Evolutionary conservation across 805 yeast genomes (phyloP).

Genomic region (Sugiyamaella marilandica): DNA sequence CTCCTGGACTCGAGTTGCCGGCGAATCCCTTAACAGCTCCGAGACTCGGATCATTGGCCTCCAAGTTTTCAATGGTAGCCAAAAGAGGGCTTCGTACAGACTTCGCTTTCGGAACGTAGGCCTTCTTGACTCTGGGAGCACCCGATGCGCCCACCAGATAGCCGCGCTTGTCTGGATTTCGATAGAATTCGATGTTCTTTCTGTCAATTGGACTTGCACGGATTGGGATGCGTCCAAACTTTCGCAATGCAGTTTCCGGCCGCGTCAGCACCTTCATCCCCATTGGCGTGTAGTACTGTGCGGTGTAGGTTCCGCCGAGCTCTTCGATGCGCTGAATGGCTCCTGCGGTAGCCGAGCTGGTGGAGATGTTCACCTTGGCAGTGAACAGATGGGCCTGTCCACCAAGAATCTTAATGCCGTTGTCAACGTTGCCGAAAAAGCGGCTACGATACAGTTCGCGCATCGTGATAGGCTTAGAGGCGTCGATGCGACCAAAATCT

Average conservation of each 20-base stretch:
- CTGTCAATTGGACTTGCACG: conserved; percentile 81
- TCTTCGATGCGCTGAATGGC: conserved; percentile 72
- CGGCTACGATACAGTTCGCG: conserved; percentile 72
- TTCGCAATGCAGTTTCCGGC: conserved; percentile 64
- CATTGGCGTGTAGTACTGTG: conserved; percentile 63
- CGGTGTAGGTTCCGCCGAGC: conserved; percentile 68
- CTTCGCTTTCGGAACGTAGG: conserved; percentile 16
- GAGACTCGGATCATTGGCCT: conserved; percentile 8
- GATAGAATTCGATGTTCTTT: conserved; percentile 75
- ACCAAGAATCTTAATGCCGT: conserved; percentile 80
- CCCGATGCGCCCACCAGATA: conserved; percentile 38
- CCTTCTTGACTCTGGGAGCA: conserved; percentile 20
- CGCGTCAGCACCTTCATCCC: conserved; percentile 70
- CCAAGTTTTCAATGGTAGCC: conserved; percentile 13
- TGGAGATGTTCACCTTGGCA: conserved; percentile 69
- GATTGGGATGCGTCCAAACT: conserved; percentile 75
- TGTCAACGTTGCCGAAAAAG: conserved; percentile 61
- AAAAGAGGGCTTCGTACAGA: conserved; percentile 16
- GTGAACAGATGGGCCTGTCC: conserved; percentile 46
- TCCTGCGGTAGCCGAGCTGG: conserved; percentile 68
- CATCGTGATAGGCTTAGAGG: conserved; percentile 56
- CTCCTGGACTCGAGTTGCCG: not conserved
- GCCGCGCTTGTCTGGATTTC: conserved; percentile 68
- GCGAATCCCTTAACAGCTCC: conserved; percentile 12
- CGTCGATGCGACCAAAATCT: conserved; percentile 57